phyloP scores from a whole-genome alignment of 73 alveolate genomes.

The Symbiodinium natans region DNA sequence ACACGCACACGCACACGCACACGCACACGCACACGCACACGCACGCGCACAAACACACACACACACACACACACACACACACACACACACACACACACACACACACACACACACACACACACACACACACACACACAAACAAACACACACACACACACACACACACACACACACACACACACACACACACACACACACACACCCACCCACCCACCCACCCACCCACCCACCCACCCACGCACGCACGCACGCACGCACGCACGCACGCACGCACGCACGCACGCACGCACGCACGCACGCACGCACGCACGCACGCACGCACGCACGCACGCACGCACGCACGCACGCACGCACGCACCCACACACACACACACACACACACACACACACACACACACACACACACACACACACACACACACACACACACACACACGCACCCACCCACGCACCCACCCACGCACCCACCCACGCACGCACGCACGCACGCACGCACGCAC shows the following conservation, averaged over 20 bases:
- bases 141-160: no score
- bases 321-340: not conserved
- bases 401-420: not conserved
- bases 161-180: not conserved
- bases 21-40: constrained; percentile 10
- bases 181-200: no score
- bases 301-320: not conserved
- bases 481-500: not conserved
- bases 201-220: no score
- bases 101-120: not conserved
- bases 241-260: not conserved
- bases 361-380: not conserved
- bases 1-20: no score
- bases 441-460: not conserved
- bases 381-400: not conserved
- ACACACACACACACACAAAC: no score
- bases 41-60: no score
- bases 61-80: constrained; percentile 12
- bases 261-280: constrained; percentile 8
- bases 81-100: constrained; percentile 19
- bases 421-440: no score
- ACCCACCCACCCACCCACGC: not conserved
- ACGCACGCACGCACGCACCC: no score
- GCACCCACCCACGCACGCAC: not conserved
- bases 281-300: constrained; percentile 2